Evolutionary conservation across 2,329 filamentous ascomycete genomes (phyloP).

Genomic region (Sordariomycetes sp.): DNA sequence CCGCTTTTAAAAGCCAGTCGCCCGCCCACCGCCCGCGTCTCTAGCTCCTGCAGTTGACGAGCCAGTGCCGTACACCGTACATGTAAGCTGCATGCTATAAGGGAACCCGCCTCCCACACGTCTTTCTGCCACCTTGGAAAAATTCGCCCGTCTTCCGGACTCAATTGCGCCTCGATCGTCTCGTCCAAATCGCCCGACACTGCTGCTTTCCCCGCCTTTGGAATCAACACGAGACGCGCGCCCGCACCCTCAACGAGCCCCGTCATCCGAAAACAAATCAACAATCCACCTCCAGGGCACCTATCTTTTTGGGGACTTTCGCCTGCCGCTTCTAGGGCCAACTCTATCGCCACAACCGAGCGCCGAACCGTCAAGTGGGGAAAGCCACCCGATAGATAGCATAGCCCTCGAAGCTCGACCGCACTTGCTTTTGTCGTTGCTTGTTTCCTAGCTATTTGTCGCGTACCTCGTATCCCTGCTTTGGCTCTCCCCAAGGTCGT

Average conservation of each 20-base stretch:
- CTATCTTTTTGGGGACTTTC: neutral
- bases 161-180: neutral
- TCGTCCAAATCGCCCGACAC: neutral
- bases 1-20: neutral
- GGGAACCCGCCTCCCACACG: neutral
- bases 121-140: neutral
- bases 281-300: neutral
- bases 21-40: neutral
- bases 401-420: neutral
- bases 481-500: slow-evolving; percentile 34
- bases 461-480: slow-evolving; percentile 33
- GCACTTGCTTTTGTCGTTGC: neutral
- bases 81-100: neutral
- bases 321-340: neutral
- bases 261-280: neutral
- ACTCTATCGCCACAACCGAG: neutral
- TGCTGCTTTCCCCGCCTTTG: neutral
- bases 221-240: neutral
- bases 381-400: neutral
- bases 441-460: neutral
- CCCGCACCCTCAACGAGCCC: neutral
- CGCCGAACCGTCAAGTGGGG: neutral
- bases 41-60: neutral
- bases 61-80: neutral
- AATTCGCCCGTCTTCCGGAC: neutral